Base-by-base conservation (phyloP, 2,329 filamentous ascomycete species). In the Epichloe coenophiala region DNA sequence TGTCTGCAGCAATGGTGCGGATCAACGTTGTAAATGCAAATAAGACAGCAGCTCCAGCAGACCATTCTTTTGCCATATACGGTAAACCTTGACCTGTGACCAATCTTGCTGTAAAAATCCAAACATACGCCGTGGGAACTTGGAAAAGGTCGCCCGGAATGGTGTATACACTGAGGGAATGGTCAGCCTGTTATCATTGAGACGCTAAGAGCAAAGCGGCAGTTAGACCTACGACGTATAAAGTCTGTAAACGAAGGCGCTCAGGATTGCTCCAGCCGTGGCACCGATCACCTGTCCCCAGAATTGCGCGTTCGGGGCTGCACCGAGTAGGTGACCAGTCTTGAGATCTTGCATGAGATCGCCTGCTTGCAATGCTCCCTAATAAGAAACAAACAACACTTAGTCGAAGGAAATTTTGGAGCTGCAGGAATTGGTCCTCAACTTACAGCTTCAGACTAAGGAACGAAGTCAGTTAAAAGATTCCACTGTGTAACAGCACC, bases 301-400 rank as follows among this genome's bases (percentile, higher is more conserved):
- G 64, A 98, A 98, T 61, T 98, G 93, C 0, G 93, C 93, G 59
- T 86, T 93, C 0, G 93, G 93, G 3, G 88, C 86, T 1, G 93
- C 93, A 11, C 91, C 90, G 1, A 98, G 77, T 0, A 98, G 71
- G 65, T 98, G 90, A 0, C 93, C 93, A 0, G 93, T 96, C 66
- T 98, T 98, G 33, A 98, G 77, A 63, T 98, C 93, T 64, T 98
- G 93, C 78, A 98, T 87, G 50, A 98, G 80, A 65, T 98, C 93
- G 8, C 93, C 93, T 3, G 93, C 91, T 71, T 98, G 93, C 4
- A 97, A 73, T 3, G 93, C 93, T 5, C 93, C 74, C 68, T 73
- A 4, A 13, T 12, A 45, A 39, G 35, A 36, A 56, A 58, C 51
- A 15, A 39, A 27, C 51, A 36, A 37, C 44, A 52, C 12, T 17